Base-by-base conservation (phyloP, 208 protist species). In the Blastocrithidia nonstop region DNA sequence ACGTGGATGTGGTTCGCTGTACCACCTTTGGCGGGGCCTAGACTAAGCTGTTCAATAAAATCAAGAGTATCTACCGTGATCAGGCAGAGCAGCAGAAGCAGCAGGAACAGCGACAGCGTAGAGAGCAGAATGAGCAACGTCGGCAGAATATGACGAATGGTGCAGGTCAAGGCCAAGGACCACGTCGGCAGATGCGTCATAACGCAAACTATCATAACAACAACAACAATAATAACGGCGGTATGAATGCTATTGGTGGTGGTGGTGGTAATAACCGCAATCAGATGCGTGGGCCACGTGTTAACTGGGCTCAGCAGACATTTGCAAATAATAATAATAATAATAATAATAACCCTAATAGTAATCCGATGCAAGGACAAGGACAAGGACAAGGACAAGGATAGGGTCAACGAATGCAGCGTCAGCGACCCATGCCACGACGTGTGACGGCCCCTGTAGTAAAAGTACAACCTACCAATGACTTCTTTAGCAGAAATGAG, bases 1-100 rank as follows among this genome's bases (percentile, higher is more conserved):
- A 79, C 51, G 79, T 93, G 6, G 68, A 83, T 55, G 79, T 93
- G 37, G 68, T 88, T 32, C 65, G 70, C 20, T 75, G 69, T 48
- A 78, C 74, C 31, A 83, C 66, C 22, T 71, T 73, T 46, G 68
- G 65, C 47, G 70, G 65, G 29, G 76, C 61, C 33, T 78, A 92
- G 61, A 62, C 60, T 19, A 86, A 86, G 50, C 55, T 88, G 6
- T 49, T 76, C 22, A 67, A 57, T 49, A 73, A 78, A 41, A 92
- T 92, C 52, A 71, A 72, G 41, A 58, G 54, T 35, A 48, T 78
- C 15, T 63, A 82, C 40, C 57, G 69, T 26, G 71, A 80, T 13
- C 52, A 74, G 23, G 61, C 66, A 28, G 33, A 70, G 29, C 42
- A 54, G 44, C 63, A 44, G 56, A 71, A 76, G 57, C 71, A 64